Percentiles rank a stretch among this genome's conserved stretches.
phyloP scores from a whole-genome alignment of 78 protist species.

The Pigoraptor vietnamica region DNA sequence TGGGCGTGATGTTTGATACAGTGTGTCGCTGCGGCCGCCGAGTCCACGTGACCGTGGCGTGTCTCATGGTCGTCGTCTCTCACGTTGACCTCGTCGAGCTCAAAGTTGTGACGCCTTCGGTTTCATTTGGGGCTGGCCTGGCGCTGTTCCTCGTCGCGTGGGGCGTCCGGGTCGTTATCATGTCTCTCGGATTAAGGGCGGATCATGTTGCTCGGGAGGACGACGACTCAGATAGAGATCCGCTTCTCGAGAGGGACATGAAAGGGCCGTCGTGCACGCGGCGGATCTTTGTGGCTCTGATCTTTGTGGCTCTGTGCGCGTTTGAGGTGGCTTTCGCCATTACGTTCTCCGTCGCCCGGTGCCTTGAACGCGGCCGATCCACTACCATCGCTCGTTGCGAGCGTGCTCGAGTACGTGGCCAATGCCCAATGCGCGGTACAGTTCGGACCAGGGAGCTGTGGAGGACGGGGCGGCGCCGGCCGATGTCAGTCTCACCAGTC shows the following conservation, averaged over 20 bases:
- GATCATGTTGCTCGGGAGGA: too few relatives aligned
- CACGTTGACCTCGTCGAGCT: not conserved
- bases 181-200: too few relatives aligned
- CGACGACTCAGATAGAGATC: not conserved
- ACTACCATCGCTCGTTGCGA: too few relatives aligned
- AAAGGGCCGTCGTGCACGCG: not conserved
- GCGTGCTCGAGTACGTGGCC: too few relatives aligned
- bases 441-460: not conserved
- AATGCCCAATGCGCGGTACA: too few relatives aligned
- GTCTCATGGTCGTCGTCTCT: not conserved
- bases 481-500: too few relatives aligned
- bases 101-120: not conserved
- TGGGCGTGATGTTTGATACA: too few relatives aligned
- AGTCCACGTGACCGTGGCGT: not conserved
- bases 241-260: too few relatives aligned
- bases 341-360: not conserved
- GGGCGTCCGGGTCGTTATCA: not conserved
- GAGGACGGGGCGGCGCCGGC: not conserved
- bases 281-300: not conserved
- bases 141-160: not conserved
- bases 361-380: too few relatives aligned
- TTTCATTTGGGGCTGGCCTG: not conserved
- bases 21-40: not conserved
- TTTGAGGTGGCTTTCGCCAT: not conserved
- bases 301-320: not conserved